Evolutionary conservation across 257 asterid genomes (phyloP).

Genomic region (Avicennia marina): DNA sequence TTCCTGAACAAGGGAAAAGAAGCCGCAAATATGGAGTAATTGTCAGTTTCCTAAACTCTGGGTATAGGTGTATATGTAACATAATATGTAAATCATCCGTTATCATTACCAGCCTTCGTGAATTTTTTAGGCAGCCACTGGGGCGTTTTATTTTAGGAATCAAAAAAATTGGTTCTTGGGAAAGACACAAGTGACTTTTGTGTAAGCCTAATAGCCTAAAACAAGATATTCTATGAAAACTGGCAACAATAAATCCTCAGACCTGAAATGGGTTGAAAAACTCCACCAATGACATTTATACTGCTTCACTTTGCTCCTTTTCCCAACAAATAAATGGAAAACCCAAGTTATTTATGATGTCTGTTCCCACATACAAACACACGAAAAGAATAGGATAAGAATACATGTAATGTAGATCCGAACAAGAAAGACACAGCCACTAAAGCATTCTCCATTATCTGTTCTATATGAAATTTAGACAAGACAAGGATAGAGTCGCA

Average conservation of each 20-base stretch:
- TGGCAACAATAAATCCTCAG: not conserved
- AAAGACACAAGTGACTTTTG: not conserved
- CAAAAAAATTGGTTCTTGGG: conserved; percentile 7
- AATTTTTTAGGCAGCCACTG: conserved; percentile 7
- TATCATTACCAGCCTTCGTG: conserved; percentile 13
- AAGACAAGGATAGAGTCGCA: too few relatives aligned
- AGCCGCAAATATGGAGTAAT: conserved; percentile 34
- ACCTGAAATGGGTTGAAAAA: too few relatives aligned
- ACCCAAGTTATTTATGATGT: not conserved
- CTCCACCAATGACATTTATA: too few relatives aligned
- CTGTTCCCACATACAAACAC: not conserved
- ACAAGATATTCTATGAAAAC: conserved; percentile 1
- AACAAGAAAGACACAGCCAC: not conserved
- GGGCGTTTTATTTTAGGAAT: conserved; percentile 4
- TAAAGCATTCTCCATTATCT: not conserved
- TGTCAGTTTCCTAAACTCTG: conserved; percentile 36
- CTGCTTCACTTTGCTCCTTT: too few relatives aligned
- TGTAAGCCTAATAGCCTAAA: not conserved
- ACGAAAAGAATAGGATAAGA: too few relatives aligned
- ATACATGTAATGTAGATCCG: too few relatives aligned
- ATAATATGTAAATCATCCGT: conserved; percentile 15
- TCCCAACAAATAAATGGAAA: not conserved
- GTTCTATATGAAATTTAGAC: too few relatives aligned
- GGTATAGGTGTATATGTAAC: conserved; percentile 22
- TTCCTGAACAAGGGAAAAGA: conserved; percentile 53